Conservation (phyloP, 2,329 filamentous ascomycete genomes). For the Trichoderma hamatum region DNA sequence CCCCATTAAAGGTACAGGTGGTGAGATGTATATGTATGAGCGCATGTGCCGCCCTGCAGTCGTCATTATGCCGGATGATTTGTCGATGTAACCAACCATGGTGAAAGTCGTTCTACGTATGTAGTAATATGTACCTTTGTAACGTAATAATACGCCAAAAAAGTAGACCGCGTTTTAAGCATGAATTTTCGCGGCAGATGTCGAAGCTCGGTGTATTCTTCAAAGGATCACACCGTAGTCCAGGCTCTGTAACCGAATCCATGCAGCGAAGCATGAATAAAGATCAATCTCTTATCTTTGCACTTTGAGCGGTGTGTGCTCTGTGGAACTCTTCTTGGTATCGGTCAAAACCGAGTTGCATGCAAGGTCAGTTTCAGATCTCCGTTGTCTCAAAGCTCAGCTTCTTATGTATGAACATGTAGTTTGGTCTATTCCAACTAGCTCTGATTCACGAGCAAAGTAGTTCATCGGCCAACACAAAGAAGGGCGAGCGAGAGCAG, state of each 20-base stretch:
- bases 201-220: background rate
- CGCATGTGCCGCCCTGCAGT: constrained; percentile 16
- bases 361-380: constrained; percentile 18
- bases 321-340: constrained; percentile 4
- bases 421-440: too few species aligned
- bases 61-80: constrained; percentile 7
- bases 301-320: constrained; percentile 1
- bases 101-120: background rate
- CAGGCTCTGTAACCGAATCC: background rate
- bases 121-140: background rate
- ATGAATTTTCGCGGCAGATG: background rate
- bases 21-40: constrained; percentile 12
- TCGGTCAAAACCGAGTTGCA: background rate
- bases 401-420: background rate
- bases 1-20: constrained; percentile 10
- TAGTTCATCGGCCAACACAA: background rate
- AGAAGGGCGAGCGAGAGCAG: background rate
- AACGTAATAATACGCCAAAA: background rate
- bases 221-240: background rate
- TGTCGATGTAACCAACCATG: constrained; percentile 5
- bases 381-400: constrained; percentile 10
- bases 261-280: background rate
- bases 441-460: background rate
- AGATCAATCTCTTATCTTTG: background rate
- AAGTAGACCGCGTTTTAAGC: background rate